phyloP scores from a whole-genome alignment of 2,329 filamentous ascomycete genomes.

The Orbilia ellipsospora region DNA sequence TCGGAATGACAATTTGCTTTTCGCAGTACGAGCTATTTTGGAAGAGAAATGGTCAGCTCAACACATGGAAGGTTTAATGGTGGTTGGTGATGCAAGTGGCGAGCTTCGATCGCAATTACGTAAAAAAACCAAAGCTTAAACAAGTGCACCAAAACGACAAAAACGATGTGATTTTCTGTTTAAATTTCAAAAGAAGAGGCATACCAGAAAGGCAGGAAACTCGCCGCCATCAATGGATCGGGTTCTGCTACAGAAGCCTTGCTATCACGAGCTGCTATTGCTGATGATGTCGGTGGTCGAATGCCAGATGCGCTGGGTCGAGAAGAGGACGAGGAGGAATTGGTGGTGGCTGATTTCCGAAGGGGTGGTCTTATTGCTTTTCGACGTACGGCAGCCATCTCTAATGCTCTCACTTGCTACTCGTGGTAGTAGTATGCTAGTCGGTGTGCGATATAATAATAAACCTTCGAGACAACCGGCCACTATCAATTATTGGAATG shows the following conservation, averaged over 20 bases:
- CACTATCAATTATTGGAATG: not conserved
- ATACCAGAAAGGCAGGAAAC: constrained; percentile 59
- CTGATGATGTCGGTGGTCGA: constrained; percentile 47
- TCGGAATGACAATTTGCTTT: constrained; percentile 59
- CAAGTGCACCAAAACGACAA: not conserved
- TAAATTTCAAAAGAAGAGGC: no score
- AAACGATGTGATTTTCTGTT: no score
- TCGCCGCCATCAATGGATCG: constrained; percentile 59
- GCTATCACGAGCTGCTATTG: constrained; percentile 48
- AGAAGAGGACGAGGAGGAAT: constrained; percentile 34
- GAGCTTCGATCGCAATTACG: constrained; percentile 27
- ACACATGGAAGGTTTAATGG: constrained; percentile 11
- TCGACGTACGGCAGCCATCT: constrained; percentile 44
- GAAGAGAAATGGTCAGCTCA: constrained; percentile 41
- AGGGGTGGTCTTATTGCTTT: constrained; percentile 53
- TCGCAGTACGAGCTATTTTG: constrained; percentile 58
- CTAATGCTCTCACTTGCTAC: constrained; percentile 1
- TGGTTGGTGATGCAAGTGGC: not conserved
- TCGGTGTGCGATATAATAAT: not conserved
- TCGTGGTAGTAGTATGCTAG: constrained; percentile 1
- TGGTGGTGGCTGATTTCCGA: constrained; percentile 45
- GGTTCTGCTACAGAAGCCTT: constrained; percentile 51
- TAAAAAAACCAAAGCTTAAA: constrained; percentile 14
- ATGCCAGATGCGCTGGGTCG: constrained; percentile 31
- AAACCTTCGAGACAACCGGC: constrained; percentile 4